A percentile compares a stretch with the other conserved stretches of the same genome.
phyloP scores from a whole-genome alignment of 495 filamentous ascomycete species.

The Parmelia sp. region DNA sequence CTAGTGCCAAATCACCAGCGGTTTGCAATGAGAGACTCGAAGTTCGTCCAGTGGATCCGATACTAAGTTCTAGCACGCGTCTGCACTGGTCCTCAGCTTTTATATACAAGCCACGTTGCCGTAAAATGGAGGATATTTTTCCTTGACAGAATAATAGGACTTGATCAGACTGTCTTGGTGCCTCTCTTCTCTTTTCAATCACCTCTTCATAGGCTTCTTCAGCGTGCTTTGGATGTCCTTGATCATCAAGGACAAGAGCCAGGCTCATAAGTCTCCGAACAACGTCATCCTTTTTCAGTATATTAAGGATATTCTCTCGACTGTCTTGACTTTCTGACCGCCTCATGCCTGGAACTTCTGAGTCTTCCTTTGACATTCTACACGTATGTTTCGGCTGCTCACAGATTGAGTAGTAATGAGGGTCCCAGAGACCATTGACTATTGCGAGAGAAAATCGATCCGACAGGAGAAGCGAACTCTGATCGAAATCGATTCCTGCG shows the following conservation, averaged over 20 bases:
- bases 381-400: background rate
- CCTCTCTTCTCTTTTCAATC: slow-evolving; percentile 3
- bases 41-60: background rate
- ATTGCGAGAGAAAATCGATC: background rate
- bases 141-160: slow-evolving; percentile 4
- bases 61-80: background rate
- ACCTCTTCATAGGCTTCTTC: slow-evolving; percentile 5
- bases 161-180: background rate
- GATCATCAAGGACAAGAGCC: slow-evolving; percentile 4
- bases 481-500: background rate
- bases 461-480: background rate
- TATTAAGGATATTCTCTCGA: background rate
- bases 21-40: slow-evolving; percentile 3
- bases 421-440: background rate
- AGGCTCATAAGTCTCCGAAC: background rate
- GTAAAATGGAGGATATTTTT: slow-evolving; percentile 4
- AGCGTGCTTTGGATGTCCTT: slow-evolving; percentile 6
- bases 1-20: background rate
- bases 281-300: background rate
- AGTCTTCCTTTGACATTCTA: background rate
- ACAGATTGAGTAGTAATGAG: background rate
- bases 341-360: background rate
- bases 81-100: slow-evolving; percentile 5
- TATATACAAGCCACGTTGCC: background rate
- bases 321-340: background rate